Evolutionary conservation across 179 eudicot species (phyloP), one percentile per base, ranked within the genome.

Genomic region (Amaranthus tricolor): DNA sequence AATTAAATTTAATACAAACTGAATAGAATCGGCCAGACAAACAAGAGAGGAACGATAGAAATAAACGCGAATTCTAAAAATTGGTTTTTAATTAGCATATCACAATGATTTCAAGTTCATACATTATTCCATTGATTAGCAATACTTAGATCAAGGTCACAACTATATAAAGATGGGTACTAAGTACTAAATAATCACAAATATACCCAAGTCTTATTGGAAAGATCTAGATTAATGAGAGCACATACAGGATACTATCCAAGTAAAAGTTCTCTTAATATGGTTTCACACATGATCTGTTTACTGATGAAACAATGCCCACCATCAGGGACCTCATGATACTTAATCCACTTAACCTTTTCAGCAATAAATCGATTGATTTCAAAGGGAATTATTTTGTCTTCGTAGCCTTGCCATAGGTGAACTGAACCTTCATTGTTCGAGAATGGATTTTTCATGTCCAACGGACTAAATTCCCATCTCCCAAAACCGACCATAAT

Each of bases 341-440:
- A 87, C 70, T 82, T 79, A 68, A 87, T 84, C 90, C 90, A 87
- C 0, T 75, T 84, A 62, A 85, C 84, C 72, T 84, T 85, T 56
- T 57, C 76, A 14, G 83, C 66, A 31, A 87, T 79, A 53, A 76
- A 80, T 31, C 87, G 85, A 53, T 85, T 85, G 57, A 87, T 66
- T 68, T 62, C 68, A 17, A 78, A 59, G n/a, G 88, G 89, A 62
- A 85, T 83, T 21, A 87, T 81, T 73, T 72, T 85, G 84, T 85
- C 90, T 68, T 87, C 86, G 20, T 69, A 80, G 44, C 87, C 90
- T 82, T 87, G 90, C 90, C 90, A 87, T 45, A 87, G 50, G 74
- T 84, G 85, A 77, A 84, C 85, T 1, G 85, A 78, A 48, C 86
- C 83, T 64, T 85, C 78, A 13, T 74, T 76, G 75, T 72, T 59